These are phyloP conservation scores for Strombidium stylifer DNA, from an alignment of 73 alveolate species.

Conservation along the genomic window DNA sequence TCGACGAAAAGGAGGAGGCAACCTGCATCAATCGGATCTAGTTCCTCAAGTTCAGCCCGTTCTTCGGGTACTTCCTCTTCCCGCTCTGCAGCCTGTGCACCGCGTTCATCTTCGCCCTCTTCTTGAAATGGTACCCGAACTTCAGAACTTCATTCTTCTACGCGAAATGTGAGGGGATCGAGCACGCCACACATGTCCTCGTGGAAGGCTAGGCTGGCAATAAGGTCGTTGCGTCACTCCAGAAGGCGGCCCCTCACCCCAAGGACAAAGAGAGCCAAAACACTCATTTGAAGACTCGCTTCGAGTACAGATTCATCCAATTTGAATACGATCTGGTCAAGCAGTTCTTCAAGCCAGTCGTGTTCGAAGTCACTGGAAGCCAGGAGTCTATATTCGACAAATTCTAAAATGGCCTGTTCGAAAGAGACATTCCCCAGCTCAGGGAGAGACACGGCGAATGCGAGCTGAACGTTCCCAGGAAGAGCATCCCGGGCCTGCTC, in stretches of 20 bases:
- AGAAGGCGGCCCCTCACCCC: neutral
- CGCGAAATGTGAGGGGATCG: neutral
- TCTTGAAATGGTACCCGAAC: neutral
- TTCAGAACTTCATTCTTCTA: neutral
- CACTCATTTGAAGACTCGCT: neutral
- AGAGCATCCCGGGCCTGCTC: slow-evolving; percentile 41
- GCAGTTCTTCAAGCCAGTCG: neutral
- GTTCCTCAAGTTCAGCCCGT: neutral
- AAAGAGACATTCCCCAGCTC: neutral
- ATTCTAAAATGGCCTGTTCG: neutral
- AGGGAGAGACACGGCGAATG: slow-evolving; percentile 46
- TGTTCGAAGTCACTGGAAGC: neutral
- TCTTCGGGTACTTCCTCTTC: neutral
- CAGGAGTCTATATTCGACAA: slow-evolving; percentile 1
- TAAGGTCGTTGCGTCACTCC: neutral
- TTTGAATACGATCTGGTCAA: neutral
- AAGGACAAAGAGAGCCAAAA: neutral
- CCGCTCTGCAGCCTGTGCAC: neutral
- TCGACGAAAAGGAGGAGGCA: neutral
- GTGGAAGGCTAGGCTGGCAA: neutral
- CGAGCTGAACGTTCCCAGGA: slow-evolving; percentile 49
- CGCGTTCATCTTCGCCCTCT: neutral
- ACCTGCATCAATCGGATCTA: neutral
- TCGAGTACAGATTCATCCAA: neutral
- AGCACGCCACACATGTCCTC: neutral